phyloP scores from a whole-genome alignment of 202 grass and related monocot species.

The Hordeum pubiflorum region DNA sequence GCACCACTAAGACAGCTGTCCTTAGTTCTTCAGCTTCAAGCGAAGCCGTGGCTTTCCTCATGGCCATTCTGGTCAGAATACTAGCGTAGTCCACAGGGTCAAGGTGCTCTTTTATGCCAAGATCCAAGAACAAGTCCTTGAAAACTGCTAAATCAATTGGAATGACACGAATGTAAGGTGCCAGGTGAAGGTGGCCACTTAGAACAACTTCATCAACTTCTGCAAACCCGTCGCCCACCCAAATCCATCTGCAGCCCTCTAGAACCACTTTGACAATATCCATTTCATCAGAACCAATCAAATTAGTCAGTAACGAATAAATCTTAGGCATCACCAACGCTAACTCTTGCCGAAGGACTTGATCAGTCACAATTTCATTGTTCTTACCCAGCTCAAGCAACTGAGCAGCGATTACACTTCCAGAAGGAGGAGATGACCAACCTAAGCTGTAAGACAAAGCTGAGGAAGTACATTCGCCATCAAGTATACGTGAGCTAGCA shows the following conservation, averaged over 20 bases:
- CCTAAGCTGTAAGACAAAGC: slow-evolving; percentile 72
- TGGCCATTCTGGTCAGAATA: slow-evolving; percentile 83
- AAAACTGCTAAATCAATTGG: slow-evolving; percentile 96
- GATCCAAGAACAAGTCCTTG: slow-evolving; percentile 85
- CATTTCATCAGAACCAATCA: slow-evolving; percentile 96
- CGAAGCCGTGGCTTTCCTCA: slow-evolving; percentile 56
- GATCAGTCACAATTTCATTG: slow-evolving; percentile 89
- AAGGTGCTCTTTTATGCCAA: slow-evolving; percentile 82
- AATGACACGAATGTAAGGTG: slow-evolving; percentile 92
- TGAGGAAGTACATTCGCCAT: slow-evolving; percentile 91
- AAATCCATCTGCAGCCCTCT: slow-evolving; percentile 94
- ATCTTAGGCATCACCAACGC: slow-evolving; percentile 89
- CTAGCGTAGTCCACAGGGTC: slow-evolving; percentile 71
- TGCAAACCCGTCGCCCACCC: slow-evolving; percentile 95
- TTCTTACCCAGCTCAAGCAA: slow-evolving; percentile 95
- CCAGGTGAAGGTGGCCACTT: slow-evolving; percentile 81
- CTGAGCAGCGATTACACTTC: slow-evolving; percentile 92
- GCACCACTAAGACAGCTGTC: slow-evolving; percentile 68
- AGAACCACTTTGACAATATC: slow-evolving; percentile 93
- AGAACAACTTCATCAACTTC: slow-evolving; percentile 90
- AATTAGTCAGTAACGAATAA: slow-evolving; percentile 71
- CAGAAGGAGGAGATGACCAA: slow-evolving; percentile 79
- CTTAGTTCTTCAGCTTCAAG: slow-evolving; percentile 74
- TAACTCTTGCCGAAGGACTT: slow-evolving; percentile 80
- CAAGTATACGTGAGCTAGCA: slow-evolving; percentile 88